A percentile compares a stretch with the other conserved stretches of the same genome.
Evolutionary conservation across 2,329 filamentous ascomycete species (phyloP).

Genomic region (Sporothrix sp.): DNA sequence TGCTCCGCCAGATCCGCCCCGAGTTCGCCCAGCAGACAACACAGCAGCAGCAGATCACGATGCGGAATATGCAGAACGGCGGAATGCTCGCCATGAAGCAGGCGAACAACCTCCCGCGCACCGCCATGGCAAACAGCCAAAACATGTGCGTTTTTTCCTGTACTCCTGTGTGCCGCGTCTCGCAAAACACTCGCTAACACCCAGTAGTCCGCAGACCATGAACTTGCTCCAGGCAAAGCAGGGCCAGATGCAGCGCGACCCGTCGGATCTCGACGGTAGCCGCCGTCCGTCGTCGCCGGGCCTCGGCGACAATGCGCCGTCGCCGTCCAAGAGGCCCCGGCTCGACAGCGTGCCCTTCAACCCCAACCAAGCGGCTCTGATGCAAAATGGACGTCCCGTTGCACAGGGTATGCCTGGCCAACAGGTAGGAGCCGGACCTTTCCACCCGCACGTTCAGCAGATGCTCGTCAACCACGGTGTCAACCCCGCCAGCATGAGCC

Average conservation of each 20-base stretch:
- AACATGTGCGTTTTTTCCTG: slow-evolving; percentile 46
- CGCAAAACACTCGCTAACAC: neutral
- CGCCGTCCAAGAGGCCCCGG: slow-evolving; percentile 81
- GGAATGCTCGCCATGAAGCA: slow-evolving; percentile 50
- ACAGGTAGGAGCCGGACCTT: slow-evolving; percentile 48
- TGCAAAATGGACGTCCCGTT: slow-evolving; percentile 61
- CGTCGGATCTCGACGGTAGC: slow-evolving; percentile 77
- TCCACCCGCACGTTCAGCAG: slow-evolving; percentile 44
- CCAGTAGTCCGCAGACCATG: slow-evolving; percentile 54
- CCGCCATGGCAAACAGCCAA: slow-evolving; percentile 70
- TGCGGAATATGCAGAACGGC: slow-evolving; percentile 56
- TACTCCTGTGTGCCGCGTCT: neutral
- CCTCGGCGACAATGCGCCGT: slow-evolving; percentile 78
- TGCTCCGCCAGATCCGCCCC: slow-evolving; percentile 63
- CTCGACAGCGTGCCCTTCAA: slow-evolving; percentile 68
- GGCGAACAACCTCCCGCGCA: slow-evolving; percentile 56
- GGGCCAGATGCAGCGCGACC: slow-evolving; percentile 75
- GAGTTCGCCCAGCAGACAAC: slow-evolving; percentile 37
- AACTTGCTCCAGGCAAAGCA: slow-evolving; percentile 60
- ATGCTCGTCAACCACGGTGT: slow-evolving; percentile 61
- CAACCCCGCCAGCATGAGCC: slow-evolving; percentile 62
- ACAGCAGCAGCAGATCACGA: slow-evolving; percentile 51
- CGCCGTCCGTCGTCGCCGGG: slow-evolving; percentile 74
- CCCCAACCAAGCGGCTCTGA: slow-evolving; percentile 59
- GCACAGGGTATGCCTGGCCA: slow-evolving; percentile 62